Percentiles rank a stretch among this genome's conserved stretches.
These are phyloP conservation scores for Termitomyces sp. DNA, from an alignment of 768 basidiomycete genomes.

Conservation along the genomic window DNA sequence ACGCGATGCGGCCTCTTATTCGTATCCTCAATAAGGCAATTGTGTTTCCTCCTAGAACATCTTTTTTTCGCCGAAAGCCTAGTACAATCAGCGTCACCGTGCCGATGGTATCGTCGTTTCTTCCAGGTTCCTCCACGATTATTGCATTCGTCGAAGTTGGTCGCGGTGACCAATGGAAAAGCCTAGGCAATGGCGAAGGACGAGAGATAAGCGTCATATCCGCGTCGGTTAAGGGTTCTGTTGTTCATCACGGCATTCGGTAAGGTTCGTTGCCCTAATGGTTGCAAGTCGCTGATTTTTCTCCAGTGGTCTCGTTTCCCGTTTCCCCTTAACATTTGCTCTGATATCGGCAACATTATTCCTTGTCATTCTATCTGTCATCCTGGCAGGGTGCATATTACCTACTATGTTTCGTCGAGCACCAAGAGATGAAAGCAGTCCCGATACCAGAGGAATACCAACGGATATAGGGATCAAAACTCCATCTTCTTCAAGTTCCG, in stretches of 20 bases:
- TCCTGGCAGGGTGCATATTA: conserved; percentile 50
- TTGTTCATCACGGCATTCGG: conserved; percentile 71
- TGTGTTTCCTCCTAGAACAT: conserved; percentile 41
- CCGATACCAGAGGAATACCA: conserved; percentile 5
- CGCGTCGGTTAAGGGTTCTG: conserved; percentile 58
- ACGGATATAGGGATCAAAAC: conserved; percentile 1
- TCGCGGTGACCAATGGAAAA: conserved; percentile 70
- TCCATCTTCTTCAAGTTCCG: conserved; percentile 15
- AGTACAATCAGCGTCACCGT: conserved; percentile 46
- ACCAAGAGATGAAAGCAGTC: conserved; percentile 9
- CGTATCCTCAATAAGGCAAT: conserved; percentile 47
- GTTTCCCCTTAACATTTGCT: conserved; percentile 61
- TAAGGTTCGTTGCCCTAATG: conserved; percentile 23
- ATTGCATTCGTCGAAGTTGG: conserved; percentile 70
- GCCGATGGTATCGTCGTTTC: conserved; percentile 55
- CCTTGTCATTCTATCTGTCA: conserved; percentile 41
- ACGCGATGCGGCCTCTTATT: background rate
- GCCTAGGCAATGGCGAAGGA: conserved; percentile 63
- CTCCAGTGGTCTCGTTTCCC: conserved; percentile 62
- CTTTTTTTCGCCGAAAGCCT: conserved; percentile 37
- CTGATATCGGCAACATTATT: conserved; percentile 43
- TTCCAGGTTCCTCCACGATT: conserved; percentile 43
- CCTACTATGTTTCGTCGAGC: conserved; percentile 35
- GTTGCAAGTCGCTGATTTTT: conserved; percentile 1
- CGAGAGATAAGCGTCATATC: conserved; percentile 69